phyloP scores from a whole-genome alignment of 2,329 filamentous ascomycete species.

The Epichloe festucae region DNA sequence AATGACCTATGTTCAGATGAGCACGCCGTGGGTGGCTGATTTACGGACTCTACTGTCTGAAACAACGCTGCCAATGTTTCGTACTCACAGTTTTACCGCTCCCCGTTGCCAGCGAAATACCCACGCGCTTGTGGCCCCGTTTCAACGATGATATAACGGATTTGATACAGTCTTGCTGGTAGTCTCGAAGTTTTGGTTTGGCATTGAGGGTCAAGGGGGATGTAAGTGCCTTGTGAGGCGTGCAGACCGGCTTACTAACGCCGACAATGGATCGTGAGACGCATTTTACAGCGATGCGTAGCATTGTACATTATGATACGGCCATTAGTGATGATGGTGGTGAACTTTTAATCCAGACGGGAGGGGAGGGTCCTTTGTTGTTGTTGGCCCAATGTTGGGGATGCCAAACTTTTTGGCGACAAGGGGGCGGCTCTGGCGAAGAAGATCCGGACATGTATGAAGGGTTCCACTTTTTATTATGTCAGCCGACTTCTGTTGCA shows the following conservation, averaged over 20 bases:
- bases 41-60: not conserved
- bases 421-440: not conserved
- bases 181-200: conserved; percentile 56
- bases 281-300: conserved; percentile 18
- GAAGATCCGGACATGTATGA: not conserved
- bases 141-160: conserved; percentile 59
- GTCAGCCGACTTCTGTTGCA: not conserved
- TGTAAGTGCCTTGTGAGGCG: conserved; percentile 12
- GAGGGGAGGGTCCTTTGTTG: conserved; percentile 1
- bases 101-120: conserved; percentile 77
- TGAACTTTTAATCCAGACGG: not conserved
- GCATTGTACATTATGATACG: conserved; percentile 24
- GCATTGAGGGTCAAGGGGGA: conserved; percentile 10
- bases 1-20: conserved; percentile 50
- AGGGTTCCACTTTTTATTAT: conserved; percentile 1
- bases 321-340: not conserved
- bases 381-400: not conserved
- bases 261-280: conserved; percentile 11
- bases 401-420: not conserved
- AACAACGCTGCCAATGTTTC: not conserved
- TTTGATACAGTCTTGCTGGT: conserved; percentile 85
- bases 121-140: conserved; percentile 64
- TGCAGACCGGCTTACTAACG: conserved; percentile 3
- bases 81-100: conserved; percentile 68
- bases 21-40: not conserved